Base-by-base conservation (phyloP, 768 basidiomycete genomes). In the Cystoderma amianthinum region DNA sequence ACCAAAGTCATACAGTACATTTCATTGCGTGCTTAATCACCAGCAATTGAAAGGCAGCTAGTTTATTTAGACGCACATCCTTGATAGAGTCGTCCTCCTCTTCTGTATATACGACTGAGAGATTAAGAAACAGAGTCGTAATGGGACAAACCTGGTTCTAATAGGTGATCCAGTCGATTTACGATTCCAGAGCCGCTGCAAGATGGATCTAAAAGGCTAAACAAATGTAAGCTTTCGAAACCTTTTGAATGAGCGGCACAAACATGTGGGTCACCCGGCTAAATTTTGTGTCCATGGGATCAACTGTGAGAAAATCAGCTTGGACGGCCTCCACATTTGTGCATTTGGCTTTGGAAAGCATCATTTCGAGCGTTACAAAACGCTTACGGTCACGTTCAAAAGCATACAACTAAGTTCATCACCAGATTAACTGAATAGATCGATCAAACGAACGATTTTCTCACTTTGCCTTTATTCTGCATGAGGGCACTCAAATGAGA, bases 21-120 rank as follows among this genome's bases (percentile, higher is more conserved):
- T 81, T 83, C 85, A 99, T 93, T 13, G 96, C 95, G 55, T 98
- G 96, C 55, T 76, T 78, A 51, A 98, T 78, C 79, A 97, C 91
- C 61, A 76, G 72, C 23, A 92, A 71, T 53, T 99, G 96, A 60
- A 99, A 99, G 13, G 74, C 66, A 2, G 90, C 80, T 7, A 99
- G 76, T 50, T 90, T 92, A 48, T 76, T 72, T 34, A 99, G 69
- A 28, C 96, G 82, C 24, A 80, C 80, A 42, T 78, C 71, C 42
- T 75, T 71, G 19, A 62, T 71, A 32, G 71, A 68, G 7, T 76
- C 74, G 38, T 79, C 69, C 55, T 80, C 81, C 39, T 68, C 59
- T 45, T 80, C 83, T 80, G 47, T 34, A 42, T 9, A 30, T 30
- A 22, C 35, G 17, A 36, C 22, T 30, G 35, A 39, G 40, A 38